These are phyloP conservation scores for Climacium dendroides DNA, from an alignment of 225 moss, liverwort and hornwort species.

Conservation along the genomic window DNA sequence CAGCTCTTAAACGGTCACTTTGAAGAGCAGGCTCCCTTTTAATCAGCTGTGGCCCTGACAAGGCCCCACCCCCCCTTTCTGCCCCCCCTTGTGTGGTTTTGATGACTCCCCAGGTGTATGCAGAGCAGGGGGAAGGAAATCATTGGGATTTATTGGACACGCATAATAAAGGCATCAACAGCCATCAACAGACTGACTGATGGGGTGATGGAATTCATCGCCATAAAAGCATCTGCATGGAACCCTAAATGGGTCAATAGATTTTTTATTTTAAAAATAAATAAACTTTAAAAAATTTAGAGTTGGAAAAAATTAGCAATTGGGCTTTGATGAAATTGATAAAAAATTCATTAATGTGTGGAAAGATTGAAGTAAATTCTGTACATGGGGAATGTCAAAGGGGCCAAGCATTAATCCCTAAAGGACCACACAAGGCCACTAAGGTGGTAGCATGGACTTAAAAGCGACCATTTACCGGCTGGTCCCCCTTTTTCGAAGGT, in stretches of 20 bases:
- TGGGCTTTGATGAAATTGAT: too few species aligned
- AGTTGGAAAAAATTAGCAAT: too few species aligned
- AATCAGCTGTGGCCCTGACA: too few species aligned
- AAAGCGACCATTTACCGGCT: too few species aligned
- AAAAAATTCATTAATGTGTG: background rate
- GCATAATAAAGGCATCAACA: background rate
- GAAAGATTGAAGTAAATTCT: background rate
- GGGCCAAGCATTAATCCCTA: fast-evolving
- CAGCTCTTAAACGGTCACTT: background rate
- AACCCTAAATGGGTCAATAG: background rate
- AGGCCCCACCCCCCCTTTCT: background rate
- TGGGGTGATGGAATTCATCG: background rate
- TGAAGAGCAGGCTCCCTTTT: background rate
- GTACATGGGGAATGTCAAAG: background rate
- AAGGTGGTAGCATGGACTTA: too few species aligned
- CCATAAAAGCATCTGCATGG: background rate
- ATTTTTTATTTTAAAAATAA: too few species aligned
- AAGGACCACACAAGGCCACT: fast-evolving
- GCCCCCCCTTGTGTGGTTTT: background rate
- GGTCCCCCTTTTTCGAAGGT: too few species aligned
- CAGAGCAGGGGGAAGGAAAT: background rate
- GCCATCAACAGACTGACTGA: background rate
- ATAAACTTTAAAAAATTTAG: too few species aligned
- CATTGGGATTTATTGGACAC: background rate
- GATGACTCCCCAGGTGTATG: background rate